These are phyloP conservation scores for Leishmania arabica DNA, from an alignment of 208 protist genomes.

Conservation along the genomic window DNA sequence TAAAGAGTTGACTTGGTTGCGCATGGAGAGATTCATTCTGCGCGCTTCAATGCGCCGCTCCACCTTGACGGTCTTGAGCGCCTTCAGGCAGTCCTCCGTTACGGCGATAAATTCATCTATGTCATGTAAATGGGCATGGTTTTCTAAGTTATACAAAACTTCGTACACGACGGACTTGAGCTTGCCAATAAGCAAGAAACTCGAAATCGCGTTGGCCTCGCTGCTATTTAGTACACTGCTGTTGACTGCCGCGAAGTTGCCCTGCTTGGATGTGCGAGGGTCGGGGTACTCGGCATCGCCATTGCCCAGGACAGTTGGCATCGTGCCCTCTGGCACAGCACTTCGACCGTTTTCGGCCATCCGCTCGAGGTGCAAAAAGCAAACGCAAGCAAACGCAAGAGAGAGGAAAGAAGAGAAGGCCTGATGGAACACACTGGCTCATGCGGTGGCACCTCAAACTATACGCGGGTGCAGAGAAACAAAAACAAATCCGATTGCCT, in stretches of 20 bases:
- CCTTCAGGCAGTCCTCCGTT: conserved; percentile 63
- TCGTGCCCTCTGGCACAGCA: conserved; percentile 5
- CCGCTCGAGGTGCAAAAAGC: too few relatives aligned
- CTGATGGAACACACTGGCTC: not conserved
- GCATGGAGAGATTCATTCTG: conserved; percentile 34
- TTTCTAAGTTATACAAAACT: conserved; percentile 53
- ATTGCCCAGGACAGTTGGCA: not conserved
- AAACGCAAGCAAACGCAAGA: not conserved
- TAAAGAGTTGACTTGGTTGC: conserved; percentile 15
- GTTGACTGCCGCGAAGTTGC: not conserved
- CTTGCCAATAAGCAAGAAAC: conserved; percentile 54
- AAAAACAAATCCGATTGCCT: not conserved
- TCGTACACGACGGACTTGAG: conserved; percentile 69
- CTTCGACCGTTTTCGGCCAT: conserved; percentile 6
- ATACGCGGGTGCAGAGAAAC: not conserved
- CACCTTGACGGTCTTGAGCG: conserved; percentile 65
- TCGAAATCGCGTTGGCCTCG: conserved; percentile 22
- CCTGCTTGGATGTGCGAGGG: conserved; percentile 14
- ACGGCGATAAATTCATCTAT: conserved; percentile 72
- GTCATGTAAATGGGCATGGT: conserved; percentile 45
- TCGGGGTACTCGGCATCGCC: conserved; percentile 19
- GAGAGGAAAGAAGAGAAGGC: not conserved
- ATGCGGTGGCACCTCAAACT: not conserved
- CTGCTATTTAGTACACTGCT: conserved; percentile 6
- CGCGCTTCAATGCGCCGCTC: conserved; percentile 55